Evolutionary conservation across 2,329 filamentous ascomycete species (phyloP).

Genomic region (Aspergillus piperis): DNA sequence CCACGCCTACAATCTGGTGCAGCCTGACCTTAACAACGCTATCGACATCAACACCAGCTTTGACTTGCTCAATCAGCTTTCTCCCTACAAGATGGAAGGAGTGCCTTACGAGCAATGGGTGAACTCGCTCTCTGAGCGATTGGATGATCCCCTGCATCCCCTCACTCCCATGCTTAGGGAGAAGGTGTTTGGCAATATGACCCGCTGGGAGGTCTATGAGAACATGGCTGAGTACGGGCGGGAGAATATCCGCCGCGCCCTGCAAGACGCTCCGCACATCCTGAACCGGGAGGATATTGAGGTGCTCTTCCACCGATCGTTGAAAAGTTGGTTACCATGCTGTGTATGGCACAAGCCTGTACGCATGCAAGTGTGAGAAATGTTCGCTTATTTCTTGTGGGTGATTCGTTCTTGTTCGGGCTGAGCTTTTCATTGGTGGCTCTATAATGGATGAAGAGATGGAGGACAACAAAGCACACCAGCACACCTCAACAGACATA

Average conservation of each 20-base stretch:
- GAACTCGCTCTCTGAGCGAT: slow-evolving; percentile 7
- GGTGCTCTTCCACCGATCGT: background rate
- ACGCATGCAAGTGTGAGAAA: background rate
- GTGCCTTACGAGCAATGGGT: slow-evolving; percentile 24
- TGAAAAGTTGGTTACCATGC: slow-evolving; percentile 1
- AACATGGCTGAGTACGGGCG: slow-evolving; percentile 27
- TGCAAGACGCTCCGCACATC: background rate
- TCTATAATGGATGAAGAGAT: too few species aligned
- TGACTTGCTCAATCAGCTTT: background rate
- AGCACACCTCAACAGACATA: too few species aligned
- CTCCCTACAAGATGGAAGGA: background rate
- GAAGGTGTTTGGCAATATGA: slow-evolving; percentile 21
- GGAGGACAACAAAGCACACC: too few species aligned
- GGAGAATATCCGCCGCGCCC: background rate
- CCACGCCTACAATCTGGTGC: slow-evolving; percentile 25
- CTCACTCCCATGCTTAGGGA: slow-evolving; percentile 28
- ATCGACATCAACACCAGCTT: slow-evolving; percentile 16
- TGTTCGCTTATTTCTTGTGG: background rate
- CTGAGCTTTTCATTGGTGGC: too few species aligned
- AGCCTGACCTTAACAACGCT: slow-evolving; percentile 20
- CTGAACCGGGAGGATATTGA: background rate
- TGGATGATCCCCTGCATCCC: slow-evolving; percentile 17
- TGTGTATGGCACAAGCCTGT: background rate
- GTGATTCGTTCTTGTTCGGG: background rate
- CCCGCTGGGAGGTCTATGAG: slow-evolving; percentile 31